Evolutionary conservation across 2,329 filamentous ascomycete species (phyloP).

Genomic region (Chaetomiaceae sp.): DNA sequence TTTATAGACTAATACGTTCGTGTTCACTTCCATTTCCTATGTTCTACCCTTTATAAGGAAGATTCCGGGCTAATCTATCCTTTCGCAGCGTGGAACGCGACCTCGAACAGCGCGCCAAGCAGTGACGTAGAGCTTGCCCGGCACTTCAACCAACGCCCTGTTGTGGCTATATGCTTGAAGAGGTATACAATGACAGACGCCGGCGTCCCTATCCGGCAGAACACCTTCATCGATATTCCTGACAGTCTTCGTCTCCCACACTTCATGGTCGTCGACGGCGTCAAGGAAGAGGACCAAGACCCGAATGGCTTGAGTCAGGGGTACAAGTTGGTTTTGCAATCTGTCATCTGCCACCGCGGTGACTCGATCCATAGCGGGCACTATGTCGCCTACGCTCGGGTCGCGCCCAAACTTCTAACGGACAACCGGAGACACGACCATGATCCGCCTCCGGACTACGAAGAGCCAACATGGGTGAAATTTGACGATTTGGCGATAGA

Average conservation of each 20-base stretch:
- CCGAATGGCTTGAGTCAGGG: slow-evolving; percentile 70
- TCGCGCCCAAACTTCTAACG: slow-evolving; percentile 58
- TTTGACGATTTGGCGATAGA: slow-evolving; percentile 78
- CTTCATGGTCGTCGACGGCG: slow-evolving; percentile 75
- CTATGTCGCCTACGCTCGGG: slow-evolving; percentile 81
- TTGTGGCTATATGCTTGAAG: slow-evolving; percentile 90
- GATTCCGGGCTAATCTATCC: slow-evolving; percentile 32
- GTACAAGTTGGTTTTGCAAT: slow-evolving; percentile 88
- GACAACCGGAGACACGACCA: slow-evolving; percentile 54
- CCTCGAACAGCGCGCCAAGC: slow-evolving; percentile 47
- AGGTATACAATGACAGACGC: slow-evolving; percentile 72
- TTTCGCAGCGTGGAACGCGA: slow-evolving; percentile 73
- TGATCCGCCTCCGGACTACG: slow-evolving; percentile 60
- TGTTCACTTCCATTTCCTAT: slow-evolving; percentile 27
- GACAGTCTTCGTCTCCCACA: slow-evolving; percentile 75
- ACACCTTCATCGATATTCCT: slow-evolving; percentile 88
- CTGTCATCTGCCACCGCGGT: slow-evolving; percentile 87
- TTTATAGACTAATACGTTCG: slow-evolving; percentile 88
- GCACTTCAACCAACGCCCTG: slow-evolving; percentile 79
- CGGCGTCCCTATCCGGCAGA: slow-evolving; percentile 65
- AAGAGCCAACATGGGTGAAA: slow-evolving; percentile 76
- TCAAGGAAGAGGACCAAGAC: slow-evolving; percentile 51
- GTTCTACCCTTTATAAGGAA: slow-evolving; percentile 2
- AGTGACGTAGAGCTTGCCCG: slow-evolving; percentile 79
- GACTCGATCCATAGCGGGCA: slow-evolving; percentile 83